Base-by-base conservation (phyloP, 805 yeast species). In the Sugiyamaella chiloensis region DNA sequence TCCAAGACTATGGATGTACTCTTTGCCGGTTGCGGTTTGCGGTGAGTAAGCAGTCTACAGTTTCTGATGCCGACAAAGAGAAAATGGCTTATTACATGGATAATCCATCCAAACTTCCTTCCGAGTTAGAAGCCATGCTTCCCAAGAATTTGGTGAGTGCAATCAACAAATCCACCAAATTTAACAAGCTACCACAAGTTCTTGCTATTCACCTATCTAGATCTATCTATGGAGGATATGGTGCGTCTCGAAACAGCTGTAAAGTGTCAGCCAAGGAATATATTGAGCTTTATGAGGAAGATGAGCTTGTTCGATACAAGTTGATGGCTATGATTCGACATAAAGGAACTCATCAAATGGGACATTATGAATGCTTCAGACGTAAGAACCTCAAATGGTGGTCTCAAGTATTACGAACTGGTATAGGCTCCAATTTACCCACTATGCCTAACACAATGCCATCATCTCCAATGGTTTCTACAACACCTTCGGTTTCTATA, bases 281-380 rank as follows among this genome's bases (percentile, higher is more conserved):
- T 56, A 79, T 56, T 57, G 69, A n/a, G 55, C 83, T 48, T 67
- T 71, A 11, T 12, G 52, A 52, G 34, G 40, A 47, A 12, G 49
- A 52, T 1, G 47, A 20, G 6, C 27, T 29, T 17, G 66, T 67
- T 51, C 73, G 68, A 34, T 89, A 87, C 62, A 70, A 71, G 51
- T 71, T 93, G 30, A 77, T 75, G 52, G 85, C 96, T 0, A 69
- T 87, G 52, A 80, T 93, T 16, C 76, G 89, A 54, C 98, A 93
- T 62, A 79, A 82, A 40, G 99, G 99, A 0, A 81, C 91, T 1
- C 97, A 90, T 64, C 75, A 81, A 17, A 78, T 80, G 37, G 98
- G 98, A 1, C 98, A 90, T 61, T 90, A 89, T 62, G 96, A 90
- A 59, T 87, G 96, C 58, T 87, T 80, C 62, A 81, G 85, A 52